phyloP scores from a whole-genome alignment of 768 basidiomycete genomes.

The Trametes elegans region DNA sequence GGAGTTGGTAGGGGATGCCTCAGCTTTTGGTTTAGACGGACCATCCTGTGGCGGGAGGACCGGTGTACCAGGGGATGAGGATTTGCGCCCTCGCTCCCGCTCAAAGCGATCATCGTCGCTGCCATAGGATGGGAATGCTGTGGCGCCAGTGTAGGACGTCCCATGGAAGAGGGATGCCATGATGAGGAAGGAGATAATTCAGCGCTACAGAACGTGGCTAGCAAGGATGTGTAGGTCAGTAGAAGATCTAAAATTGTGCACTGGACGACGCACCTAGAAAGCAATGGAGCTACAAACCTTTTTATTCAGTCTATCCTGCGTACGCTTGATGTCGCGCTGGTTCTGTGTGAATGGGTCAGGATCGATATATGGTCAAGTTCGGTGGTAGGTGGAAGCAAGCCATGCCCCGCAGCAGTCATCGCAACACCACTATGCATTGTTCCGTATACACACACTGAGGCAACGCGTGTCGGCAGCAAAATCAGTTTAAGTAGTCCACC shows the following conservation, averaged over 20 bases:
- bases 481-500: no score
- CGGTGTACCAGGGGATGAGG: conserved; percentile 15
- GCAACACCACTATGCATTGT: no score
- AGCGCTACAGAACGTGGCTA: conserved; percentile 6
- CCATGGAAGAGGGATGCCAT: neutral
- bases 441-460: no score
- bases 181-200: neutral
- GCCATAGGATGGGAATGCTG: conserved; percentile 7
- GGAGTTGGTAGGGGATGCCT: conserved; percentile 35
- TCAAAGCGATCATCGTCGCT: conserved; percentile 5
- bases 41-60: conserved; percentile 15
- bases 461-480: no score
- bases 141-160: conserved; percentile 1
- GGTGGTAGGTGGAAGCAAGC: no score
- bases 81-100: conserved; percentile 2
- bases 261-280: neutral
- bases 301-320: conserved; percentile 1
- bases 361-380: no score
- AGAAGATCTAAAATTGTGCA: no score
- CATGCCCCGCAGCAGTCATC: no score
- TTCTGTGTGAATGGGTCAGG: no score
- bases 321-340: neutral
- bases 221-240: neutral
- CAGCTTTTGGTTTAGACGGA: neutral
- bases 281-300: conserved; percentile 6